Conservation (phyloP, 2,329 filamentous ascomycete species). For the Colletotrichum sidae region DNA sequence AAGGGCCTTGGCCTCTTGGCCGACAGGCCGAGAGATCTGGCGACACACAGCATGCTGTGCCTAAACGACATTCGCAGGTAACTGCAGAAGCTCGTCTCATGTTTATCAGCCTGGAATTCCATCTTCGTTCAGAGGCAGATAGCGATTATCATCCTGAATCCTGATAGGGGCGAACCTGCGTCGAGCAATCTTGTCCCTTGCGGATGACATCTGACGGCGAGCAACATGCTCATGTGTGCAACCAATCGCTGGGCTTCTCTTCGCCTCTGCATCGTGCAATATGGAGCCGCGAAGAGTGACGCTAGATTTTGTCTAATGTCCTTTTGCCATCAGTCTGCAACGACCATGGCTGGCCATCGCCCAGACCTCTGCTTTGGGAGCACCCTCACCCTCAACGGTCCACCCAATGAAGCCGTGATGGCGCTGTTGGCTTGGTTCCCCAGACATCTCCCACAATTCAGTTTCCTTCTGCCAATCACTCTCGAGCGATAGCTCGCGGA, state of each 20-base stretch:
- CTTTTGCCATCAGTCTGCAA: conserved; percentile 24
- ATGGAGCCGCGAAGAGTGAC: conserved; percentile 10
- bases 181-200: not conserved
- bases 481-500: conserved; percentile 11
- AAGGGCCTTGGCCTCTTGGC: conserved; percentile 29
- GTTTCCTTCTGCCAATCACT: conserved; percentile 21
- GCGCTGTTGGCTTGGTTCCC: not conserved
- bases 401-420: not conserved
- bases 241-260: not conserved
- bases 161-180: not conserved
- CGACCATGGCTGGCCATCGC: not conserved
- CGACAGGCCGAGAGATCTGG: not conserved
- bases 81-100: not conserved
- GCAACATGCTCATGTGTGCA: not conserved
- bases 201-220: not conserved
- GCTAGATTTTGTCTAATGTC: conserved; percentile 16
- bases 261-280: not conserved
- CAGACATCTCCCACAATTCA: conserved; percentile 14
- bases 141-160: not conserved
- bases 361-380: no score
- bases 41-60: no score
- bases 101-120: not conserved
- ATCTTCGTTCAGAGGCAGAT: not conserved
- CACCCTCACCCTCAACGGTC: conserved; percentile 3
- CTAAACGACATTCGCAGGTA: no score